These are phyloP conservation scores for Microbotryum intermedium DNA, from an alignment of 1,284 basidiomycete species.

Conservation along the genomic window DNA sequence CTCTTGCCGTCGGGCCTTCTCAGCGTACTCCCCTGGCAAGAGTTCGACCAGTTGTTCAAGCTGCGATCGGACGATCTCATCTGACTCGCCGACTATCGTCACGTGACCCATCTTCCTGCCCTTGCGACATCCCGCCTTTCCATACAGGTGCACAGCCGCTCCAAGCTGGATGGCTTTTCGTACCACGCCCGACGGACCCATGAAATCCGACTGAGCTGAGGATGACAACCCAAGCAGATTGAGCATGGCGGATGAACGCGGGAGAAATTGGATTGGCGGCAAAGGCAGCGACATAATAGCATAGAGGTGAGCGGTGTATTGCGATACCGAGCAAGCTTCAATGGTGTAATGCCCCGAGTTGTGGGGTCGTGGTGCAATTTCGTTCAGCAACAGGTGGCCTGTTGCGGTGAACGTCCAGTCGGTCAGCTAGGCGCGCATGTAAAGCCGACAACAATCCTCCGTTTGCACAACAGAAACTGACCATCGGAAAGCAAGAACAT, in stretches of 20 bases:
- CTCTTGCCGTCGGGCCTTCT: constrained; percentile 40
- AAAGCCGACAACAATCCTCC: too few species aligned
- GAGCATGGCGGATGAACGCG: constrained; percentile 83
- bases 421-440: constrained; percentile 9
- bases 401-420: neutral
- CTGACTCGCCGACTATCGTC: constrained; percentile 75
- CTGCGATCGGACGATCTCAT: constrained; percentile 61
- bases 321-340: constrained; percentile 90
- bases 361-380: constrained; percentile 98
- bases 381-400: constrained; percentile 82
- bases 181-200: constrained; percentile 21
- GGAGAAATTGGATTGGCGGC: constrained; percentile 79
- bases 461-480: constrained; percentile 39
- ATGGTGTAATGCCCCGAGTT: constrained; percentile 99
- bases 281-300: constrained; percentile 88
- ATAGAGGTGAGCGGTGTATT: constrained; percentile 96
- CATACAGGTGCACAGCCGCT: constrained; percentile 80
- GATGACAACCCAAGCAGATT: constrained; percentile 76
- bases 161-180: constrained; percentile 56
- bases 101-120: constrained; percentile 98
- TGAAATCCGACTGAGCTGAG: constrained; percentile 18
- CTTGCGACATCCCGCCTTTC: constrained; percentile 78
- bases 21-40: constrained; percentile 38
- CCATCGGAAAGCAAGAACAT: constrained; percentile 91
- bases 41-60: constrained; percentile 58